Evolutionary conservation across 257 asterid species (phyloP).

Genomic region (Eustoma russellianum): DNA sequence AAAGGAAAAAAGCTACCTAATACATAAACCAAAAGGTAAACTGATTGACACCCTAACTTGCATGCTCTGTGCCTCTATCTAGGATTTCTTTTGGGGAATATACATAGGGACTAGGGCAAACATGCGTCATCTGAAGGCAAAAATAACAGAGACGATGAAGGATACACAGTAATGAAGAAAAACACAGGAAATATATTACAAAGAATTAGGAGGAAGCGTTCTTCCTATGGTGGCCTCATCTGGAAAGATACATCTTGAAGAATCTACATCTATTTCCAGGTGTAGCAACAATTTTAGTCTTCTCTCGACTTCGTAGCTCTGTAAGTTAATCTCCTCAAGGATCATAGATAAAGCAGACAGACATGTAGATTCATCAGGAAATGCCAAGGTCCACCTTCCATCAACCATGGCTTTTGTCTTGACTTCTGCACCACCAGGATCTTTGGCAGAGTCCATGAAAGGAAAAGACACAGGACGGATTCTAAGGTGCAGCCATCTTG

Average conservation of each 20-base stretch:
- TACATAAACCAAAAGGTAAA: no score
- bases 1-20: no score
- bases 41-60: no score
- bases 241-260: slow-evolving; percentile 13
- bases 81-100: no score
- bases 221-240: slow-evolving; percentile 24
- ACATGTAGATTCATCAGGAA: slow-evolving; percentile 75
- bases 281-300: slow-evolving; percentile 53
- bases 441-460: slow-evolving; percentile 32
- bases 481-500: slow-evolving; percentile 93
- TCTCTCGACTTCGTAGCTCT: slow-evolving; percentile 48
- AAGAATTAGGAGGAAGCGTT: slow-evolving; percentile 24
- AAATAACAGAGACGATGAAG: no score
- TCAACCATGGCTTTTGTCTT: slow-evolving; percentile 68
- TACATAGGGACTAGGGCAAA: no score
- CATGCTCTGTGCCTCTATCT: no score
- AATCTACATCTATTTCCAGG: slow-evolving; percentile 24
- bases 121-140: no score
- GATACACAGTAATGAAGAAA: no score
- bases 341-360: slow-evolving; percentile 58
- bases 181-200: slow-evolving; percentile 12
- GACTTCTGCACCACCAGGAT: slow-evolving; percentile 38
- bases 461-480: slow-evolving; percentile 80
- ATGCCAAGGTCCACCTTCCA: slow-evolving; percentile 97
- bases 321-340: slow-evolving; percentile 55